phyloP scores from a whole-genome alignment of 768 basidiomycete species.

The Pleurotus ostreatus region DNA sequence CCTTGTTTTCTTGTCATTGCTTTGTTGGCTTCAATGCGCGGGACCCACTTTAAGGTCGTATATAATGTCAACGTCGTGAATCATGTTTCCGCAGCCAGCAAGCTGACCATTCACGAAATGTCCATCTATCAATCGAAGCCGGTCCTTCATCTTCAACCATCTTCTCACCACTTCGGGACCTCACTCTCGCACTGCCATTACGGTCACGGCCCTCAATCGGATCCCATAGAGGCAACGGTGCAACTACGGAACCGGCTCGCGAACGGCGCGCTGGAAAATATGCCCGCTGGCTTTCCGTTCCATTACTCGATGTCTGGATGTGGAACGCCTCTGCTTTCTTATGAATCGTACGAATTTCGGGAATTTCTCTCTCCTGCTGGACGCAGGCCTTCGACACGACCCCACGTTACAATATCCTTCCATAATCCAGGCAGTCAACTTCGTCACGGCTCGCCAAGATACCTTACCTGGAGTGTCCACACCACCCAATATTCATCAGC shows the following conservation, averaged over 20 bases:
- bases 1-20: constrained; percentile 3
- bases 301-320: constrained; percentile 19
- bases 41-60: constrained; percentile 6
- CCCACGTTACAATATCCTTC: constrained; percentile 24
- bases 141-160: constrained; percentile 4
- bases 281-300: constrained; percentile 35
- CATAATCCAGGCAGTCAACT: constrained; percentile 14
- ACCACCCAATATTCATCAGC: constrained; percentile 19
- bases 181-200: not conserved
- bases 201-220: constrained; percentile 5
- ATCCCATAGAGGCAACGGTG: constrained; percentile 18
- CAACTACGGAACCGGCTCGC: constrained; percentile 28
- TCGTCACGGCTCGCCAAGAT: constrained; percentile 5
- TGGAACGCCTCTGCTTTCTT: constrained; percentile 19
- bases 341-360: constrained; percentile 32
- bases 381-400: constrained; percentile 17
- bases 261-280: constrained; percentile 22
- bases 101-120: constrained; percentile 3
- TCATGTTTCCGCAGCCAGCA: constrained; percentile 7
- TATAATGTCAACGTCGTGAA: not conserved
- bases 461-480: constrained; percentile 29
- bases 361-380: constrained; percentile 19
- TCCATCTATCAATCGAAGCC: constrained; percentile 6
- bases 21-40: constrained; percentile 4
- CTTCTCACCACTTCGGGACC: constrained; percentile 3